phyloP scores from a whole-genome alignment of 2,329 filamentous ascomycete genomes.

The Arthrobotrys sinensis region DNA sequence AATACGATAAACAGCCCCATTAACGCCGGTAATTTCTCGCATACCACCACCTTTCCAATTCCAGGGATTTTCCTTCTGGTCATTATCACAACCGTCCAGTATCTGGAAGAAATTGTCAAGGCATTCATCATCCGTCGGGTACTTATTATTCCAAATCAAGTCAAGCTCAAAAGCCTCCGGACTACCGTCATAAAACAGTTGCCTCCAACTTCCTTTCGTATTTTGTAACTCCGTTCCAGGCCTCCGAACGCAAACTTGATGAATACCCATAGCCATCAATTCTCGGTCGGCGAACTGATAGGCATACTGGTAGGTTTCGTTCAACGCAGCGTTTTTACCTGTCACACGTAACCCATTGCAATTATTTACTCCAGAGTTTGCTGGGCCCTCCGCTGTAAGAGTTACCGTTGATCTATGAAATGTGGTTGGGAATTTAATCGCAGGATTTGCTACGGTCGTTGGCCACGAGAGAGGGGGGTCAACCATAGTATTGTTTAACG shows the following conservation, averaged over 20 bases:
- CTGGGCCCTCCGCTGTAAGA: background rate
- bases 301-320: background rate
- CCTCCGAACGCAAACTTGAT: conserved; percentile 12
- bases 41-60: conserved; percentile 19
- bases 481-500: background rate
- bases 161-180: conserved; percentile 20
- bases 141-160: background rate
- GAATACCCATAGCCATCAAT: conserved; percentile 4
- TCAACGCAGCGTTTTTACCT: background rate
- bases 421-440: background rate
- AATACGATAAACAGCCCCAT: conserved; percentile 6
- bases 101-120: conserved; percentile 7
- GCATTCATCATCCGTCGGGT: conserved; percentile 23
- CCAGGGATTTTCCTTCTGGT: background rate
- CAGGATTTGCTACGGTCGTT: background rate
- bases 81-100: conserved; percentile 9
- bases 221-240: conserved; percentile 2
- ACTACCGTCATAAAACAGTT: conserved; percentile 25
- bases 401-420: background rate
- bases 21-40: background rate
- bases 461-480: background rate
- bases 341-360: background rate
- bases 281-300: conserved; percentile 30
- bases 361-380: background rate
- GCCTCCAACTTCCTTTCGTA: conserved; percentile 2